Conservation (phyloP, 768 basidiomycete genomes). For the Chlorophyllum brunneum region DNA sequence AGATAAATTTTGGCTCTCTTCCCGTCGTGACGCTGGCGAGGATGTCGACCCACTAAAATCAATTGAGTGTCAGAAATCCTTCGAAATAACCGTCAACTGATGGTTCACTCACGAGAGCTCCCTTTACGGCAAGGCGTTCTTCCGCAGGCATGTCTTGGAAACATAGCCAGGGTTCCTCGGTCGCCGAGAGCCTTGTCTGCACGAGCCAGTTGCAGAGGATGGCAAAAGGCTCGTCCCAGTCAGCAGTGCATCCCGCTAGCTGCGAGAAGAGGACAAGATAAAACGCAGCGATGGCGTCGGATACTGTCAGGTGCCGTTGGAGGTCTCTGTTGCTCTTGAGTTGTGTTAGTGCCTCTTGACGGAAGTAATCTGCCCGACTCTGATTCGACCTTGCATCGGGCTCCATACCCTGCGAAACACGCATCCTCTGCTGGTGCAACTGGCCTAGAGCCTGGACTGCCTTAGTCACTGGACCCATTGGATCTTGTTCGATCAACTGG, state of each 20-base stretch:
- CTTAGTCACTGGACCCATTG: constrained; percentile 66
- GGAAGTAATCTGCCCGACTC: constrained; percentile 59
- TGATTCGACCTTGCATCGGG: constrained; percentile 49
- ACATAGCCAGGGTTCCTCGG: constrained; percentile 61
- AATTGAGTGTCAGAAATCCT: constrained; percentile 13
- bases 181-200: constrained; percentile 56
- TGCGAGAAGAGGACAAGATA: constrained; percentile 75
- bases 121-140: constrained; percentile 61
- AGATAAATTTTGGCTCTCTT: constrained; percentile 61
- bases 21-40: constrained; percentile 61
- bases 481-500: constrained; percentile 58
- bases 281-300: constrained; percentile 74
- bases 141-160: constrained; percentile 51
- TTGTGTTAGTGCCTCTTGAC: constrained; percentile 64
- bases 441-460: constrained; percentile 75
- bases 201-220: constrained; percentile 76
- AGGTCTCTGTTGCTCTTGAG: constrained; percentile 52
- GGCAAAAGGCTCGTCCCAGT: constrained; percentile 69
- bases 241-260: constrained; percentile 60
- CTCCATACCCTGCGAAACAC: constrained; percentile 60
- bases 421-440: constrained; percentile 62
- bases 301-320: constrained; percentile 53
- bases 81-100: background rate
- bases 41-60: constrained; percentile 69
- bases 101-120: constrained; percentile 58